Base-by-base conservation (phyloP, 2,329 filamentous ascomycete genomes). In the Pyrenophora tritici-repentis region DNA sequence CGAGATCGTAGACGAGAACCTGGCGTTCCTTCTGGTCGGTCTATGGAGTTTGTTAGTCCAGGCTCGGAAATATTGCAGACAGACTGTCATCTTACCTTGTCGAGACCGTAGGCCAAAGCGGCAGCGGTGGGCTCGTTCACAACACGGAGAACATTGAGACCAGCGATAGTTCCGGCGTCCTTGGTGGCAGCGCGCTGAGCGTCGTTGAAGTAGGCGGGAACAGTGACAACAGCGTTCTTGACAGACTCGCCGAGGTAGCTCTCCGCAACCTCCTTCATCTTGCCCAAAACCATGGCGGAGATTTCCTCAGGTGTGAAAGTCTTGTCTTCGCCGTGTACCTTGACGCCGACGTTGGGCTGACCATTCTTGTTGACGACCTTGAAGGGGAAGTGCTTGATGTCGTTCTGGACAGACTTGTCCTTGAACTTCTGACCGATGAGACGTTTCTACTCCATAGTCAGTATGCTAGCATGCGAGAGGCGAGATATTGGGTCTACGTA, bases 341-440 rank as follows among this genome's bases (percentile, higher is more conserved):
- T 76, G 67, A 93, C 89, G 74, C 88, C 83, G 73, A 99, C 86
- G 63, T 86, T 79, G 60, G 94, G 94, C 82, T 97, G 96, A 75
- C 87, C 91, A 77, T 89, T 86, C 83, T 94, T 92, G 83, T 89
- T 84, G 72, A 91, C 74, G 56, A 99, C 89, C 81, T 90, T 91
- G 88, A 93, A 99, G 71, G 94, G 93, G 85, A 96, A 97, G 83
- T 97, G 90, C 89, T 99, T 97, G 74, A 94, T 84, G 74, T 99
- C 94, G 73, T 81, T 83, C 81, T 97, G 92, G 63, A 97, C 87
- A 61, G 95, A 90, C 81, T 74, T 74, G 58, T 75, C 78, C 65
- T 70, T 73, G 69, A 73, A 81, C 71, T 80, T 81, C 62, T 77
- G 75, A 33, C 79, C 79, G 60, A 81, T 81, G 50, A 81, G 69